Evolutionary conservation across 1,284 basidiomycete genomes (phyloP).

Genomic region (Ceraceosorus bombacis): DNA sequence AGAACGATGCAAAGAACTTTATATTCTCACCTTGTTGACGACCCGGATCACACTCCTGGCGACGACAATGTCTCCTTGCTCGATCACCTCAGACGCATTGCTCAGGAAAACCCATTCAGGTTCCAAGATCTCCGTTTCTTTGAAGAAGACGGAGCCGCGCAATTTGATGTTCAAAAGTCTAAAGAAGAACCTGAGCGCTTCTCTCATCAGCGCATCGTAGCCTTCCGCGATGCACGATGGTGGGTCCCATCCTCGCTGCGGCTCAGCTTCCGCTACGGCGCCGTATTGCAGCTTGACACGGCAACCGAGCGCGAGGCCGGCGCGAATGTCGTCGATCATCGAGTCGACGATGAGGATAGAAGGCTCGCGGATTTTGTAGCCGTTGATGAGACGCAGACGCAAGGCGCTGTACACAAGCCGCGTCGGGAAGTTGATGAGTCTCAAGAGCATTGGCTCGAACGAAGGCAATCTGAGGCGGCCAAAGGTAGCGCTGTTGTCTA

Average conservation of each 20-base stretch:
- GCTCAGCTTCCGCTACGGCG: constrained; percentile 74
- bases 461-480: constrained; percentile 79
- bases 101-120: constrained; percentile 93
- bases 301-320: constrained; percentile 85
- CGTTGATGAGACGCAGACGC: constrained; percentile 80
- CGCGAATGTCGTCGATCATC: constrained; percentile 84
- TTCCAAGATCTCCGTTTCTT: constrained; percentile 94
- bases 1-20: no score
- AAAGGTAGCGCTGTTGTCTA: constrained; percentile 67
- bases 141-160: constrained; percentile 91
- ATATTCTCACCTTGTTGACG: constrained; percentile 31
- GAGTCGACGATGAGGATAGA: constrained; percentile 82
- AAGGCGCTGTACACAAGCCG: constrained; percentile 86
- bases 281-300: constrained; percentile 90
- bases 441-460: constrained; percentile 84
- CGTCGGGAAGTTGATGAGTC: constrained; percentile 89
- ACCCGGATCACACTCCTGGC: constrained; percentile 53
- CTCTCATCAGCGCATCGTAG: constrained; percentile 81
- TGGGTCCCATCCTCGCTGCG: constrained; percentile 76
- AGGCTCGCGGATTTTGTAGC: constrained; percentile 74
- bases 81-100: constrained; percentile 79
- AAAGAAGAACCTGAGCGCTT: constrained; percentile 85
- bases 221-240: constrained; percentile 78
- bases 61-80: constrained; percentile 81
- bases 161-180: constrained; percentile 89